phyloP scores from a whole-genome alignment of 331 rosid species.

The Malus hybrid region DNA sequence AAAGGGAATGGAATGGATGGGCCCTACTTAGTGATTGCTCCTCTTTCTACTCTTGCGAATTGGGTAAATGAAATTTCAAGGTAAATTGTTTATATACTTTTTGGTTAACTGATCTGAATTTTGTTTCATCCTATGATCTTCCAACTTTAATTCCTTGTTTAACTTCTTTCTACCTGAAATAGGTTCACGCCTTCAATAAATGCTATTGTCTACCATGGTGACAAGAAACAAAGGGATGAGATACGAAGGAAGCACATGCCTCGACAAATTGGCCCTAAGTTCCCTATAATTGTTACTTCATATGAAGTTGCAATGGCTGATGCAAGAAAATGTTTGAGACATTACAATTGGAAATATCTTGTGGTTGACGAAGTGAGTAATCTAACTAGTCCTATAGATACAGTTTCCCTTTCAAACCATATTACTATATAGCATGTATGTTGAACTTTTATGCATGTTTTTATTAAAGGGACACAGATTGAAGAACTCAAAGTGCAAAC shows the following conservation, averaged over 20 bases:
- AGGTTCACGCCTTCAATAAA: constrained; percentile 77
- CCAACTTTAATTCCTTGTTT: not conserved
- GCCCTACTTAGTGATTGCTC: constrained; percentile 90
- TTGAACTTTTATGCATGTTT: constrained; percentile 7
- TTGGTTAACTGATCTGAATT: not conserved
- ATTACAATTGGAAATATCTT: constrained; percentile 83
- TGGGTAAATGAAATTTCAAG: constrained; percentile 83
- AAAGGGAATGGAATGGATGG: constrained; percentile 84
- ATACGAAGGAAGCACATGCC: constrained; percentile 84
- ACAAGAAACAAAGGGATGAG: constrained; percentile 62
- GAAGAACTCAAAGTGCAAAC: constrained; percentile 72
- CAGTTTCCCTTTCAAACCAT: not conserved
- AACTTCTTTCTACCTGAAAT: not conserved
- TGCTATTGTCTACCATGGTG: constrained; percentile 70
- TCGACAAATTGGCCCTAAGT: constrained; percentile 55
- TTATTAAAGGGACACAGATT: constrained; percentile 83
- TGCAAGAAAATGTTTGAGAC: constrained; percentile 42
- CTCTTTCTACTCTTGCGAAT: constrained; percentile 92
- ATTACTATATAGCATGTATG: not conserved
- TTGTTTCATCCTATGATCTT: constrained; percentile 1
- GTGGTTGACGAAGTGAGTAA: constrained; percentile 84
- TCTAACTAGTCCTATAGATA: not conserved
- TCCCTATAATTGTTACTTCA: constrained; percentile 83
- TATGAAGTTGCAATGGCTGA: constrained; percentile 83
- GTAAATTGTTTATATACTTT: constrained; percentile 22